These are phyloP conservation scores for Pichia terricola DNA, from an alignment of 1,139 yeast genomes.

Conservation along the genomic window DNA sequence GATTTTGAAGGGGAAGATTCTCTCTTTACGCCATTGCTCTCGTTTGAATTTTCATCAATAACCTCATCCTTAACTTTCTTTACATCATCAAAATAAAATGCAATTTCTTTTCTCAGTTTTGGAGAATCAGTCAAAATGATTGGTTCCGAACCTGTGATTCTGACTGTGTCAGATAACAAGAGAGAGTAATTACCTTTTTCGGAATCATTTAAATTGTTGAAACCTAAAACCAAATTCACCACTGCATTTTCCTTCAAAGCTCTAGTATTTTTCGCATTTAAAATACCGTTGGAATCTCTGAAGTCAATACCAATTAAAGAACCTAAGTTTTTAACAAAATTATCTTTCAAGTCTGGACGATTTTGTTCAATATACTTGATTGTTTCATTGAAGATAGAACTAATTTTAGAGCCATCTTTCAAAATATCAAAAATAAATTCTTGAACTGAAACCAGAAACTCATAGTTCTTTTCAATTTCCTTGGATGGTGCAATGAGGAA, in stretches of 20 bases:
- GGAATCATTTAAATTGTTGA: constrained; percentile 49
- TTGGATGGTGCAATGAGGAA: constrained; percentile 84
- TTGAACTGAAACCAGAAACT: constrained; percentile 62
- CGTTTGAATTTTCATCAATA: neutral
- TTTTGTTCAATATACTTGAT: constrained; percentile 46
- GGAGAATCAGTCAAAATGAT: constrained; percentile 65
- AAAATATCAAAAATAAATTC: constrained; percentile 48
- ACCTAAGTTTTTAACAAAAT: constrained; percentile 77
- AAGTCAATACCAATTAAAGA: constrained; percentile 88
- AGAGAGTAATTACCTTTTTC: constrained; percentile 54
- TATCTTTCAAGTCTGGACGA: constrained; percentile 52
- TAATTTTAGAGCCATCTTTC: constrained; percentile 60
- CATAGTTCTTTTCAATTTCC: constrained; percentile 71
- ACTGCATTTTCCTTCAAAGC: constrained; percentile 63
- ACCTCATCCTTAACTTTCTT: constrained; percentile 19
- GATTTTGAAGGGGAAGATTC: constrained; percentile 1
- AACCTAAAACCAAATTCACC: constrained; percentile 69
- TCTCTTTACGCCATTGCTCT: neutral
- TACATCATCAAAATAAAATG: constrained; percentile 80
- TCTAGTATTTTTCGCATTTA: constrained; percentile 69
- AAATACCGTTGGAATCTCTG: constrained; percentile 67
- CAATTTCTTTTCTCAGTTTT: constrained; percentile 62
- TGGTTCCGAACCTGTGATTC: constrained; percentile 55
- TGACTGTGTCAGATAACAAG: constrained; percentile 74
- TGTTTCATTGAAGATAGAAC: constrained; percentile 58